Evolutionary conservation across 148 eudicot genomes (phyloP).

Genomic region (Camellia sinensis): DNA sequence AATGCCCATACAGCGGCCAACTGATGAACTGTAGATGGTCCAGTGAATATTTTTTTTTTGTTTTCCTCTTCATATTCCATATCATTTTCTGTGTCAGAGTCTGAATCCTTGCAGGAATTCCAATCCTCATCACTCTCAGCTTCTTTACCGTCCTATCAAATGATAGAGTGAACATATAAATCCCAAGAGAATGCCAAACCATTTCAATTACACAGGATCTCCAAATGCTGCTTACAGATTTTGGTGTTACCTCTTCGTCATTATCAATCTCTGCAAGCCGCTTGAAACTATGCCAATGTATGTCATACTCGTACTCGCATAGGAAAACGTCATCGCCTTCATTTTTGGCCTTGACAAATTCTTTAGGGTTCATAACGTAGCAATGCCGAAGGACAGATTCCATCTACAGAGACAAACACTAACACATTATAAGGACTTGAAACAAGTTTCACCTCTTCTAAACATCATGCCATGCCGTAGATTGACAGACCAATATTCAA

Average conservation of each 20-base stretch:
- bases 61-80: conserved; percentile 65
- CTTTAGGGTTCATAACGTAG: conserved; percentile 76
- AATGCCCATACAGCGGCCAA: conserved; percentile 73
- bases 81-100: conserved; percentile 69
- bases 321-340: conserved; percentile 96
- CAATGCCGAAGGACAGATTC: conserved; percentile 90
- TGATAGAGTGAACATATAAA: conserved; percentile 19
- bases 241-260: conserved; percentile 49
- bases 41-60: conserved; percentile 33
- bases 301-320: conserved; percentile 93
- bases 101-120: conserved; percentile 42
- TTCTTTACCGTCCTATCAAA: conserved; percentile 59
- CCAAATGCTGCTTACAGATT: neutral
- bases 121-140: conserved; percentile 75
- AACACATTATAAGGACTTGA: neutral
- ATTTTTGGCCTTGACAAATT: conserved; percentile 59
- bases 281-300: conserved; percentile 89
- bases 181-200: conserved; percentile 7
- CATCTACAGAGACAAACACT: conserved; percentile 57
- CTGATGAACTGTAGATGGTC: conserved; percentile 44
- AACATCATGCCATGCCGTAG: neutral
- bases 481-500: neutral
- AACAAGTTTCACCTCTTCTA: conserved; percentile 1
- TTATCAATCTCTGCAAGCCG: conserved; percentile 73
- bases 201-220: neutral